Conservation (phyloP, 441 rosid species). For the Lagerstroemia fauriei region DNA sequence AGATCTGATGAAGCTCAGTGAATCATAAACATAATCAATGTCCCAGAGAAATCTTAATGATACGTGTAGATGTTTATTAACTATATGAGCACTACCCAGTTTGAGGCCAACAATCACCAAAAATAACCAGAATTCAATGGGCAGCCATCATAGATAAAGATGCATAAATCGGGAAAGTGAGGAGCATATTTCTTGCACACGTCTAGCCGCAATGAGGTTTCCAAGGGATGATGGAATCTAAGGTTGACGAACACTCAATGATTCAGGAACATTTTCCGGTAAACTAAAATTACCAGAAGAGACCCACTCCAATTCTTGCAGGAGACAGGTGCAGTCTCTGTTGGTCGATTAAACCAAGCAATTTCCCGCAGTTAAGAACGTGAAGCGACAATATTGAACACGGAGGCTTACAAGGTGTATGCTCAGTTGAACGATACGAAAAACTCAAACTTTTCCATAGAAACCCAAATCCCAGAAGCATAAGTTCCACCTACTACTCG, state of each 20-base stretch:
- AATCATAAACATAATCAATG: neutral
- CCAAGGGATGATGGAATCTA: neutral
- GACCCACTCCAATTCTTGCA: neutral
- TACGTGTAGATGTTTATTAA: neutral
- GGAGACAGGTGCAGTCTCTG: neutral
- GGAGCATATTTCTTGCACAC: neutral
- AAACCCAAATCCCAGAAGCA: neutral
- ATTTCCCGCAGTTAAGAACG: neutral
- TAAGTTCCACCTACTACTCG: neutral
- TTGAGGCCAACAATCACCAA: neutral
- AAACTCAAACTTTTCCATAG: neutral
- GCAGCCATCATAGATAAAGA: neutral
- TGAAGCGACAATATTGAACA: neutral
- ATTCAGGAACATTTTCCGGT: neutral
- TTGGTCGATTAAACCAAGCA: neutral
- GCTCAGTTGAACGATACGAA: neutral
- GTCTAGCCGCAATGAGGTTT: neutral
- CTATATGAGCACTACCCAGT: neutral
- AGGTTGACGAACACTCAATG: neutral
- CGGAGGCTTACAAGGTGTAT: neutral
- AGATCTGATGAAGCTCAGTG: neutral
- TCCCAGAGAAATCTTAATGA: neutral
- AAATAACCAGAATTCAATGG: neutral
- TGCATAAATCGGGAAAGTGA: neutral
- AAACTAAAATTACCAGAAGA: neutral